Evolutionary conservation across 768 basidiomycete species (phyloP).

Genomic region (Trametes villosa): DNA sequence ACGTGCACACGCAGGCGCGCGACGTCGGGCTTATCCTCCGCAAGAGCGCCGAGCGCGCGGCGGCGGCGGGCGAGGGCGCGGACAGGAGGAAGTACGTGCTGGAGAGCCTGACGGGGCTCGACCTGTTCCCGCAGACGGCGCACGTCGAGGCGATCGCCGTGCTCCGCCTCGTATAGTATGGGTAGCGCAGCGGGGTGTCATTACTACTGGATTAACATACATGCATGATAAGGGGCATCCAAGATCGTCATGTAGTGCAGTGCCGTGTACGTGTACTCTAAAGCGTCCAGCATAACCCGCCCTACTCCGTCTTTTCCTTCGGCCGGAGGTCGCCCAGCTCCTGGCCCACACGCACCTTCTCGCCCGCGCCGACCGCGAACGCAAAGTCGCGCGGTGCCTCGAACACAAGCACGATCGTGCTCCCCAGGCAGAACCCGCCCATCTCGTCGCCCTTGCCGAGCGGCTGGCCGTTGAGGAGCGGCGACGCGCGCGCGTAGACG

Average conservation of each 20-base stretch:
- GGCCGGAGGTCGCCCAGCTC: constrained; percentile 60
- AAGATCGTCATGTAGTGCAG: background rate
- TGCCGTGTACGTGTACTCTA: background rate
- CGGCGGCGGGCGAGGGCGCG: constrained; percentile 37
- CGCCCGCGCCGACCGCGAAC: constrained; percentile 75
- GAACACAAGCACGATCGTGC: constrained; percentile 95
- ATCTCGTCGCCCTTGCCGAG: constrained; percentile 89
- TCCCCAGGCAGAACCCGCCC: constrained; percentile 95
- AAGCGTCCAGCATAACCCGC: background rate
- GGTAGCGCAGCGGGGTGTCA: background rate
- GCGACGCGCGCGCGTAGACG: constrained; percentile 83
- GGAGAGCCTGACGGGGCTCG: constrained; percentile 86
- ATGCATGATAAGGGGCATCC: background rate
- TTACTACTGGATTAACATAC: constrained; percentile 1
- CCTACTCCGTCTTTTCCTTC: background rate
- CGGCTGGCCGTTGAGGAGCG: constrained; percentile 86
- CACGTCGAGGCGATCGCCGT: constrained; percentile 79
- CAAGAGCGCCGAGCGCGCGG: constrained; percentile 47
- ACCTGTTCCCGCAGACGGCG: constrained; percentile 95
- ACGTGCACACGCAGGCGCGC: constrained; percentile 91
- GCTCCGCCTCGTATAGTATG: constrained; percentile 48
- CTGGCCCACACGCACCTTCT: constrained; percentile 89
- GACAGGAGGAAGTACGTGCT: constrained; percentile 63
- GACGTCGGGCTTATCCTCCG: constrained; percentile 77
- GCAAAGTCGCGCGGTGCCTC: constrained; percentile 88